Percentiles rank a stretch among this genome's conserved stretches.
Evolutionary conservation across 352 stramenopile genomes (phyloP).

Genomic region (Blastocystis sp.): DNA sequence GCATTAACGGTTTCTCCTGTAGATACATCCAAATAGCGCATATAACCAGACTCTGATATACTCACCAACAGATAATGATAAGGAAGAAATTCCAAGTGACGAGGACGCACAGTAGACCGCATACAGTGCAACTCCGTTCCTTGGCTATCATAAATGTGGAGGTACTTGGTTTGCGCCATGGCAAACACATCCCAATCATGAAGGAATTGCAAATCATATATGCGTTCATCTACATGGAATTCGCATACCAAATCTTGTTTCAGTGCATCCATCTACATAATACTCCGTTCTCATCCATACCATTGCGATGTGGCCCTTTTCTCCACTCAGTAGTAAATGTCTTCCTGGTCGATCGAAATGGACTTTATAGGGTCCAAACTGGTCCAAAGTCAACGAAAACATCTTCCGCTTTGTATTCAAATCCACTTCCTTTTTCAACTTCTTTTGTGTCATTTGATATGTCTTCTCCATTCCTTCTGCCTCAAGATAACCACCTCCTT

Average conservation of each 20-base stretch:
- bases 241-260: slow-evolving; percentile 81
- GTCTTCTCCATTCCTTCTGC: slow-evolving; percentile 93
- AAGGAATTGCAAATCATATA: slow-evolving; percentile 90
- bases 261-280: slow-evolving; percentile 55
- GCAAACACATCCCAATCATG: slow-evolving; percentile 95
- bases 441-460: slow-evolving; percentile 87
- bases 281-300: slow-evolving; percentile 77
- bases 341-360: slow-evolving; percentile 91
- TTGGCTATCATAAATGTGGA: slow-evolving; percentile 95
- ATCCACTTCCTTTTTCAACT: slow-evolving; percentile 83
- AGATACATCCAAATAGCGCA: slow-evolving; percentile 31
- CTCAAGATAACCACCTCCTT: slow-evolving; percentile 82
- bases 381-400: slow-evolving; percentile 86
- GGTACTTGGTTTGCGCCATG: slow-evolving; percentile 91
- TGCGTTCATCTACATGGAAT: slow-evolving; percentile 87
- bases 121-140: slow-evolving; percentile 94
- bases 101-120: slow-evolving; percentile 83
- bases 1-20: slow-evolving; percentile 64
- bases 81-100: slow-evolving; percentile 90
- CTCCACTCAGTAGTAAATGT: slow-evolving; percentile 86
- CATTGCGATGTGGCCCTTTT: slow-evolving; percentile 88
- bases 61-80: slow-evolving; percentile 95
- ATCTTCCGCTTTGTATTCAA: slow-evolving; percentile 90
- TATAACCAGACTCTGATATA: slow-evolving; percentile 79
- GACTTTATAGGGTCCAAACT: slow-evolving; percentile 88